phyloP scores from a whole-genome alignment of 148 eudicot genomes.

The Rhododendron kiyosumense region DNA sequence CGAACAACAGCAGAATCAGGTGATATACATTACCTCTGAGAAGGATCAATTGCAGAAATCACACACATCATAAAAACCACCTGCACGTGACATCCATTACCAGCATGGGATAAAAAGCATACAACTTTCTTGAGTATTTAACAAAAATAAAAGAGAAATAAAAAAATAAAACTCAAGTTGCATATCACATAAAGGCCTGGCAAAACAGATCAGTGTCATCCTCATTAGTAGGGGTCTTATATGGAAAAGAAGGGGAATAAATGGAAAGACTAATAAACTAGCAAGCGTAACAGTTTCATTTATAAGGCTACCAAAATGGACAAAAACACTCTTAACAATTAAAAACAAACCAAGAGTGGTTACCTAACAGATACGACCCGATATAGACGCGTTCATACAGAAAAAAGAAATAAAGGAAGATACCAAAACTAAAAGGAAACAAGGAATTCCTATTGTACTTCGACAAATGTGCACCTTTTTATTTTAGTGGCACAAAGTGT shows the following conservation, averaged over 20 bases:
- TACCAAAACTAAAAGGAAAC: neutral
- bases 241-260: neutral
- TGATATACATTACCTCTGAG: slow-evolving; percentile 56
- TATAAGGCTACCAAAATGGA: neutral
- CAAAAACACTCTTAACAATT: neutral
- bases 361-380: neutral
- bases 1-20: neutral
- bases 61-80: slow-evolving; percentile 83
- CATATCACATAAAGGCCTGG: neutral
- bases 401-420: neutral
- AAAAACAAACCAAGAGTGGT: neutral
- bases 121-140: neutral
- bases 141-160: neutral
- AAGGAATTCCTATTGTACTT: neutral
- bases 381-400: neutral
- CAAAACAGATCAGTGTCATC: neutral
- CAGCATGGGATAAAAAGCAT: neutral
- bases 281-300: neutral
- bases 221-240: neutral
- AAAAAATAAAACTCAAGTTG: neutral
- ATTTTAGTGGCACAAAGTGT: neutral
- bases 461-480: neutral
- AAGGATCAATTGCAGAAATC: slow-evolving; percentile 69
- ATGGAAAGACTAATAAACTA: neutral
- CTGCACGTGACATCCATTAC: slow-evolving; percentile 40